These are phyloP conservation scores for Gaultheria prostrata DNA, from an alignment of 148 eudicot species.

Conservation along the genomic window DNA sequence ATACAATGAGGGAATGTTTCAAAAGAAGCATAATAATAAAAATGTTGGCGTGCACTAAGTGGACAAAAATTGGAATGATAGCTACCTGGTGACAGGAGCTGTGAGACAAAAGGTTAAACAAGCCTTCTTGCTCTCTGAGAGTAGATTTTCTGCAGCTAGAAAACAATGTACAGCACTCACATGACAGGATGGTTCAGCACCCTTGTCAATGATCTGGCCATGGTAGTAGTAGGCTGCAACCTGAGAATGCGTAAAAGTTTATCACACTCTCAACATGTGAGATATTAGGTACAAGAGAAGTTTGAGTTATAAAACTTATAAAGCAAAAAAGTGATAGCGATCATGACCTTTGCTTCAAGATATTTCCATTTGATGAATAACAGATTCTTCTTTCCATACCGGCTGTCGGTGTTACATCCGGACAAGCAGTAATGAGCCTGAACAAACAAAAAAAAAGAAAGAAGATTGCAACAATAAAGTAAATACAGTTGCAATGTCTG, in stretches of 20 bases:
- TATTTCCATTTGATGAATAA: conserved; percentile 82
- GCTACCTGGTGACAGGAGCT: conserved; percentile 73
- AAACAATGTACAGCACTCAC: conserved; percentile 62
- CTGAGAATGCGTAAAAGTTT: conserved; percentile 28
- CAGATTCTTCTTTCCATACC: conserved; percentile 56
- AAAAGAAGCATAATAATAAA: neutral
- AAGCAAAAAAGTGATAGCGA: conserved; percentile 1
- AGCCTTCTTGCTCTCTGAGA: conserved; percentile 75
- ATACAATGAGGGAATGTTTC: neutral
- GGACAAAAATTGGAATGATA: neutral
- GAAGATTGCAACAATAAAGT: neutral
- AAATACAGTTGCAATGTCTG: neutral
- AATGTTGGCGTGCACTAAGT: neutral
- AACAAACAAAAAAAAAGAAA: neutral
- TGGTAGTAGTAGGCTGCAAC: conserved; percentile 96
- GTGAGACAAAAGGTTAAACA: conserved; percentile 81
- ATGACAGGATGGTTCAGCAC: conserved; percentile 66
- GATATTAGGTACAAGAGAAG: neutral
- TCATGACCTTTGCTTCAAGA: conserved; percentile 80
- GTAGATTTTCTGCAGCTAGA: conserved; percentile 73
- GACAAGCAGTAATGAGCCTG: conserved; percentile 75
- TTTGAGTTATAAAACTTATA: neutral
- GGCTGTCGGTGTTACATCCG: conserved; percentile 30
- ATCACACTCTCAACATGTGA: neutral
- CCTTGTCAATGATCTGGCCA: conserved; percentile 77